Evolutionary conservation across 2,329 filamentous ascomycete genomes (phyloP), one percentile per base, ranked within the genome.

Genomic region (Saccharata proteae): DNA sequence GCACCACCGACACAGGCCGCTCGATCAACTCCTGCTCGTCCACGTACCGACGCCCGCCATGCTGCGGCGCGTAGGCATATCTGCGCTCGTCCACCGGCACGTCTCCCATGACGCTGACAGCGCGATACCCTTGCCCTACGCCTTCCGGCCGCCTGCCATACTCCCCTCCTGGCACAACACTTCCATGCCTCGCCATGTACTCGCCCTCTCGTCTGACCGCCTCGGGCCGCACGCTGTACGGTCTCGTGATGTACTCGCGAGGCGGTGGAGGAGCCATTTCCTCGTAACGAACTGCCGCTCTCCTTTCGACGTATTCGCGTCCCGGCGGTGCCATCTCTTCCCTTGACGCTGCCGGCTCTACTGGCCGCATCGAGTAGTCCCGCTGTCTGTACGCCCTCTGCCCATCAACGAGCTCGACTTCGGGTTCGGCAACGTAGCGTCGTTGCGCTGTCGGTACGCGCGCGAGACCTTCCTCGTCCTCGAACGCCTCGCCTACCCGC

Each of bases 391-490:
- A 72, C 16, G 63, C 56, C 37, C 70, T 64, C 14, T 35, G 27
- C 38, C 69, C 65, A 30, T 71, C 66, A 6, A 65, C 46, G 16
- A 62, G 45, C 29, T 64, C 55, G 30, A 64, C 70, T 38, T 80
- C 77, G 2, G 74, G 68, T 38, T 77, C 71, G 8, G 75, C 75
- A 14, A 81, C 57, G 25, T 58, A 61, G 11, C 58, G 46, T 15
- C 55, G 46, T 6, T 61, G 46, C 3, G 74, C 70, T 3, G 75
- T 54, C 13, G 49, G 52, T 54, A 59, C 59, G 27, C 47, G 47
- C 29, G 51, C 49, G 12, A 52, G 13, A 9, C 16, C 38, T 20
- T 44, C 30, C 3, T 57, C 55, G 11, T 54, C 49, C 17, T 58
- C 54, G 29, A 59, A 61, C 20, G 59, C 62, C 16, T 75, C 70